A percentile compares a stretch with the other conserved stretches of the same genome.
Conservation (phyloP, 805 yeast genomes). For the Geotrichum ghanense region DNA sequence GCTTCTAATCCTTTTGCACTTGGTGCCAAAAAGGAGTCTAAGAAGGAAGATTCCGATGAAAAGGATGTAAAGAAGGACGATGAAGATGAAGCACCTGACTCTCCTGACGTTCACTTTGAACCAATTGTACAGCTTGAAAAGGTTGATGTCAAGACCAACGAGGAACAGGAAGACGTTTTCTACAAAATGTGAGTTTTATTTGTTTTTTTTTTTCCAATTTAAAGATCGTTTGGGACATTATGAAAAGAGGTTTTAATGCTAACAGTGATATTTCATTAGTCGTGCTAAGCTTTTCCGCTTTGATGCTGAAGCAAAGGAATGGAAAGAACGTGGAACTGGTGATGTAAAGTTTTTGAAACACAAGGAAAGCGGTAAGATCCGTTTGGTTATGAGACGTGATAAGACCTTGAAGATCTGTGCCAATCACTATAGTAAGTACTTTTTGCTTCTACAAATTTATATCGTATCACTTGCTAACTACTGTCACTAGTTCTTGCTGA, state of each 20-base stretch:
- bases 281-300: slow-evolving; percentile 92
- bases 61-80: slow-evolving; percentile 21
- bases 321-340: slow-evolving; percentile 99
- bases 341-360: slow-evolving; percentile 93
- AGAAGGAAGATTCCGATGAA: slow-evolving; percentile 27
- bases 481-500: not conserved
- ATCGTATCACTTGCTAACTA: not conserved
- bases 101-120: slow-evolving; percentile 86
- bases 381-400: slow-evolving; percentile 97
- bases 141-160: slow-evolving; percentile 93
- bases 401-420: slow-evolving; percentile 97
- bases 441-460: slow-evolving; percentile 43
- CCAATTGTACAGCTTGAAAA: slow-evolving; percentile 91
- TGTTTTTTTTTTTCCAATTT: not conserved
- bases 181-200: slow-evolving; percentile 46
- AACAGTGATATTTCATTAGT: no score
- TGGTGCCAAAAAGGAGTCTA: slow-evolving; percentile 69
- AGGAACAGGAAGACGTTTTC: slow-evolving; percentile 75
- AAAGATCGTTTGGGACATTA: not conserved
- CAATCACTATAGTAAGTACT: slow-evolving; percentile 69
- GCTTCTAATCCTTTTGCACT: slow-evolving; percentile 70
- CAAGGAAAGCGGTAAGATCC: slow-evolving; percentile 67
- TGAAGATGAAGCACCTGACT: slow-evolving; percentile 54
- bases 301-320: slow-evolving; percentile 73
- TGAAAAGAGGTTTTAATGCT: no score